Evolutionary conservation across 2,329 filamentous ascomycete species (phyloP).

Genomic region (Tolypocladium paradoxum): DNA sequence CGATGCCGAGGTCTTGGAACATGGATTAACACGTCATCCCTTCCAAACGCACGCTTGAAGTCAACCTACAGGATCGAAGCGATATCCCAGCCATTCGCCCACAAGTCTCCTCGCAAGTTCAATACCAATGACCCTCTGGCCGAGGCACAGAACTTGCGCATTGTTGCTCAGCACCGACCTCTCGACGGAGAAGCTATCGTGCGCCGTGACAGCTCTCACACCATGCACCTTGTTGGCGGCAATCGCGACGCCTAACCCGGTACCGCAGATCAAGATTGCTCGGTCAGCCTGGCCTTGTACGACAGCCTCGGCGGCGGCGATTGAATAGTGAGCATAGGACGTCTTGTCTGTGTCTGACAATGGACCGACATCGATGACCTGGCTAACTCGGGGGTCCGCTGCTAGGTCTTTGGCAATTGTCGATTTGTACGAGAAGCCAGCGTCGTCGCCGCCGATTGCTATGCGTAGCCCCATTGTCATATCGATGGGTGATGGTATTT

Average conservation of each 20-base stretch:
- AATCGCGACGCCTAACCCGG: conserved; percentile 78
- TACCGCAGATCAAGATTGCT: conserved; percentile 74
- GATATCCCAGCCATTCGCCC: conserved; percentile 75
- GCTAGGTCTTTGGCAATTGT: conserved; percentile 64
- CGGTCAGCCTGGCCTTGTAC: conserved; percentile 58
- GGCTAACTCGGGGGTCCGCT: conserved; percentile 52
- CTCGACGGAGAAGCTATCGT: conserved; percentile 79
- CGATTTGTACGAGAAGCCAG: conserved; percentile 69
- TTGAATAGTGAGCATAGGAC: conserved; percentile 70
- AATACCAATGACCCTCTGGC: conserved; percentile 70
- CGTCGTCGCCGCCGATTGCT: no score
- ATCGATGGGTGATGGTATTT: no score
- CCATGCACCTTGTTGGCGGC: conserved; percentile 78
- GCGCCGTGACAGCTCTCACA: conserved; percentile 80
- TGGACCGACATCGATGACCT: conserved; percentile 66
- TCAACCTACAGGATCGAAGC: no score
- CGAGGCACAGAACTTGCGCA: conserved; percentile 79
- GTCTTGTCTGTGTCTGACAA: conserved; percentile 58
- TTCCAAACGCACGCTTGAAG: no score
- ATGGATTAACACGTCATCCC: no score
- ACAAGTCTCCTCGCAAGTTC: conserved; percentile 70
- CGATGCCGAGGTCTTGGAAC: no score
- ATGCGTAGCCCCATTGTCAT: no score
- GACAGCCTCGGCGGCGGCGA: conserved; percentile 56
- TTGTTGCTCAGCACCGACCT: conserved; percentile 72